These are phyloP conservation scores for Lachnellula willkommii DNA, from an alignment of 2,329 filamentous ascomycete genomes.

Conservation along the genomic window DNA sequence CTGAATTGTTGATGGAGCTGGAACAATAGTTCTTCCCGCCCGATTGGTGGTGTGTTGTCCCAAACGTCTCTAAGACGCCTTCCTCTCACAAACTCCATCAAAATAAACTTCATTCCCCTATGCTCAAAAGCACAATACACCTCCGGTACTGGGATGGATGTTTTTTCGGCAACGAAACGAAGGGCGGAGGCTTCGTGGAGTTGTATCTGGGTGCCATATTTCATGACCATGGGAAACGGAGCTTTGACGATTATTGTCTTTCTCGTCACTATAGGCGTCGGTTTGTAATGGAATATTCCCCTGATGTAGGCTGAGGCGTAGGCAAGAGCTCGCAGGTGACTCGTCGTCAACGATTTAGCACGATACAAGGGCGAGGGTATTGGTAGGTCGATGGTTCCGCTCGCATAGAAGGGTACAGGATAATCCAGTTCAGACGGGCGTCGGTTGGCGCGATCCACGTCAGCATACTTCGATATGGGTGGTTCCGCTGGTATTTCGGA, in stretches of 20 bases:
- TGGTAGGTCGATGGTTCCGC: not conserved
- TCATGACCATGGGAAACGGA: constrained; percentile 18
- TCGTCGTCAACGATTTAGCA: not conserved
- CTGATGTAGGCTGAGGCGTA: not conserved
- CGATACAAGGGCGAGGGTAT: not conserved
- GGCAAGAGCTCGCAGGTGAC: not conserved
- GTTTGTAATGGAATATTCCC: not conserved
- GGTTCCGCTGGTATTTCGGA: too few relatives aligned
- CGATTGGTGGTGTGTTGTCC: not conserved
- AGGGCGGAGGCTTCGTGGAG: constrained; percentile 33
- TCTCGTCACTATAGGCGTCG: not conserved
- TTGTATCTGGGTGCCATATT: constrained; percentile 27
- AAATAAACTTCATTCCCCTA: constrained; percentile 31
- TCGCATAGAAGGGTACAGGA: not conserved
- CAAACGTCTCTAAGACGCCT: constrained; percentile 25
- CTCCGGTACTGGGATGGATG: constrained; percentile 35
- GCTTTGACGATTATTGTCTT: not conserved
- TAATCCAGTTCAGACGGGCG: too few relatives aligned
- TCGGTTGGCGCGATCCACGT: too few relatives aligned
- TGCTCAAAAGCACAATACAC: constrained; percentile 33
- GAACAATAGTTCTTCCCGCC: too few relatives aligned
- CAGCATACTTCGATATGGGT: too few relatives aligned
- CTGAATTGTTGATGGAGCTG: too few relatives aligned
- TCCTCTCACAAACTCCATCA: constrained; percentile 36
- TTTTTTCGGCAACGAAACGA: constrained; percentile 32